Evolutionary conservation across 768 basidiomycete genomes (phyloP), one percentile per base, ranked within the genome.

Genomic region (Hydnomerulius pinastri): DNA sequence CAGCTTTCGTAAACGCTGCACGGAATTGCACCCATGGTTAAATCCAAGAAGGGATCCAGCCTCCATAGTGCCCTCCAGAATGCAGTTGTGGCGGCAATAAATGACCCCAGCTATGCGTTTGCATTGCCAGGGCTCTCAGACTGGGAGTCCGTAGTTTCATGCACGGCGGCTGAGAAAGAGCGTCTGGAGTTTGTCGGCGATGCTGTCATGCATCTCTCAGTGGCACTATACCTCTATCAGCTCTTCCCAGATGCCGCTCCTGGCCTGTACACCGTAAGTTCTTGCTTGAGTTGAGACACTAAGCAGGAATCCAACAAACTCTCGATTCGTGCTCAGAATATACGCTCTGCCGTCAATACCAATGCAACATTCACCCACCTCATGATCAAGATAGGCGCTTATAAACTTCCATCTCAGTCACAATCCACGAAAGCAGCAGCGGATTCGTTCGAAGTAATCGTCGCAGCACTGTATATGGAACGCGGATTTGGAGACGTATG

Each of bases 161-260:
- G 59, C 39, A 61, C 55, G 12, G 42, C 33, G 13, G 50, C 51
- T 23, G 67, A 70, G 57, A 69, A 71, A 58, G 72, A 78, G 29
- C 67, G 76, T 23, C 49, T 77, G 39, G 78, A 79, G 57, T 78
- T 77, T 57, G 54, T 78, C 11, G 78, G 77, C 4, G 77, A 78
- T 47, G 72, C 75, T 24, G 61, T 75, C 46, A 77, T 79, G 67
- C 69, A 75, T 52, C 70, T 73, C 49, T 62, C 68, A 25, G 62
- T 78, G 15, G 72, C 73, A 10, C 64, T 71, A 36, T 67, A 68
- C 47, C 67, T 80, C 2, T 74, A 71, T 49, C 60, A 59, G 15
- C 53, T 63, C 40, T 62, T 63, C 48, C 68, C 70, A n/a, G 21
- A 68, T 13, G 69, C 60, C 45, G 48, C 59, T 11, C 72, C 71